Conservation (phyloP, 306 rosid genomes). For the Malus domestica region ASM211411v1 NC_041804.1:17503501-17504000, state of each 20-base stretch:
- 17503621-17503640: slow-evolving; percentile 51
- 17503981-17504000: slow-evolving; percentile 43
- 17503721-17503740: slow-evolving; percentile 57
- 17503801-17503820: slow-evolving; percentile 84
- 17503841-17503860: slow-evolving; percentile 29
- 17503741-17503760: slow-evolving; percentile 42
- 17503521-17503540: neutral
- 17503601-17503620: slow-evolving; percentile 52
- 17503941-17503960: slow-evolving; percentile 37
- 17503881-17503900: neutral
- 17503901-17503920: neutral
- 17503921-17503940: neutral
- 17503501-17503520: slow-evolving; percentile 23
- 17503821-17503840: slow-evolving; percentile 67
- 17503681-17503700: slow-evolving; percentile 46
- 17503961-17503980: slow-evolving; percentile 53
- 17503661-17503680: slow-evolving; percentile 55
- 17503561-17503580: slow-evolving; percentile 28
- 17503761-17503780: slow-evolving; percentile 58
- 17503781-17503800: slow-evolving; percentile 59
- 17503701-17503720: slow-evolving; percentile 43
- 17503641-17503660: slow-evolving; percentile 52
- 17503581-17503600: slow-evolving; percentile 35
- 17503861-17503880: neutral
- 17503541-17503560: slow-evolving; percentile 21